Conservation (phyloP, 257 asterid genomes). For the Craterostigma plantagineum region DNA sequence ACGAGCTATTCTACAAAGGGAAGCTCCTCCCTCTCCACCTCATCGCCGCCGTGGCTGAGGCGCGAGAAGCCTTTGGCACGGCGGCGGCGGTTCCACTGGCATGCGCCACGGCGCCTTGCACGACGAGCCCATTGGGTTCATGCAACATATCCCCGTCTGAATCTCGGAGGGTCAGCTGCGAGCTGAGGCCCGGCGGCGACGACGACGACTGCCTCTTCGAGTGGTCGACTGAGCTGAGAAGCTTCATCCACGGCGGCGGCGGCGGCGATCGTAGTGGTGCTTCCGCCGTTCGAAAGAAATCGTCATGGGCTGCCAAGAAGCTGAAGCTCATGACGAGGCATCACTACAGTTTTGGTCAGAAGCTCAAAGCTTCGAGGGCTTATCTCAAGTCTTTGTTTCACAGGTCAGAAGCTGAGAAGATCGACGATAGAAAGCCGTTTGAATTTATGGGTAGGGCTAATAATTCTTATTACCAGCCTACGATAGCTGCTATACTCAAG, state of each 20-base stretch:
- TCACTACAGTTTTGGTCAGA: slow-evolving; percentile 11
- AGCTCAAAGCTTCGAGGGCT: slow-evolving; percentile 21
- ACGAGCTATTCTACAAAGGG: slow-evolving; percentile 81
- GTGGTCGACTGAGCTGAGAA: slow-evolving; percentile 49
- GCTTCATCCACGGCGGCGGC: slow-evolving; percentile 10
- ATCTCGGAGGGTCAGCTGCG: slow-evolving; percentile 62
- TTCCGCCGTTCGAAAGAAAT: slow-evolving; percentile 18
- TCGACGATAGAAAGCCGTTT: slow-evolving; percentile 10
- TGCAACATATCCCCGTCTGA: slow-evolving; percentile 47
- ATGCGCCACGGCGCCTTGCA: slow-evolving; percentile 4
- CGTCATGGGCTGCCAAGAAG: slow-evolving; percentile 29
- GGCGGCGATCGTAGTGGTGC: no score
- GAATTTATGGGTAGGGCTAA: slow-evolving; percentile 13
- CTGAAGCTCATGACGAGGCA: slow-evolving; percentile 15
- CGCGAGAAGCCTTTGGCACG: slow-evolving; percentile 2
- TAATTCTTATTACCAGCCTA: slow-evolving; percentile 11
- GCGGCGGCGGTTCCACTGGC: slow-evolving; percentile 4
- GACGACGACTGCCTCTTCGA: slow-evolving; percentile 39
- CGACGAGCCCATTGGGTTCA: slow-evolving; percentile 19
- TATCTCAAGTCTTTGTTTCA: slow-evolving; percentile 15
- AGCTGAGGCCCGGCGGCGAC: slow-evolving; percentile 21
- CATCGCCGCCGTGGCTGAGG: slow-evolving; percentile 10
- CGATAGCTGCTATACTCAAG: slow-evolving; percentile 28
- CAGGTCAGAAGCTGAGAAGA: slow-evolving; percentile 11
- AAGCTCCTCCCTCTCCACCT: slow-evolving; percentile 73